phyloP scores from a whole-genome alignment of 768 basidiomycete genomes.

The Boletus eberwhitei region DNA sequence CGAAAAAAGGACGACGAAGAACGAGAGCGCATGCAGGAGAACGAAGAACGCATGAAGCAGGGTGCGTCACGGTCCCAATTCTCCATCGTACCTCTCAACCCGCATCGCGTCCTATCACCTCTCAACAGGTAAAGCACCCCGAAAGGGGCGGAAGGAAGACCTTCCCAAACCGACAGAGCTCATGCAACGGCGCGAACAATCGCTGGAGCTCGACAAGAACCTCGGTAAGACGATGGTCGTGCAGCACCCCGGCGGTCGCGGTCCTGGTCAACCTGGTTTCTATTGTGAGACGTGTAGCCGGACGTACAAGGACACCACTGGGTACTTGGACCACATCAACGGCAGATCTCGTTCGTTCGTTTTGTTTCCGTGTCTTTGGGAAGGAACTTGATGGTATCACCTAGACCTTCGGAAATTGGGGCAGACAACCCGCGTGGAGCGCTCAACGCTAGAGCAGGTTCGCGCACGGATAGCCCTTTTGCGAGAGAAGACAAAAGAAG shows the following conservation, averaged over 20 bases:
- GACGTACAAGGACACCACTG: constrained; percentile 91
- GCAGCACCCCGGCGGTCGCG: constrained; percentile 73
- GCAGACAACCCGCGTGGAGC: constrained; percentile 89
- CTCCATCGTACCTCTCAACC: background rate
- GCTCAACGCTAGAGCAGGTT: constrained; percentile 91
- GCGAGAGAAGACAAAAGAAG: constrained; percentile 82
- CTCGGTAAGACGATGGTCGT: constrained; percentile 94
- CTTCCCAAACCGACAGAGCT: constrained; percentile 91
- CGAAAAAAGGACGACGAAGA: constrained; percentile 79
- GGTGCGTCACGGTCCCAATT: constrained; percentile 42
- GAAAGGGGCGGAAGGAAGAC: constrained; percentile 62
- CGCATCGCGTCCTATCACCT: background rate
- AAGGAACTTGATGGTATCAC: background rate
- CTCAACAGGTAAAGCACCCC: constrained; percentile 75
- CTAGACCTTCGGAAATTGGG: constrained; percentile 89
- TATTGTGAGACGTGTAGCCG: constrained; percentile 89
- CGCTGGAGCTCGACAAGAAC: constrained; percentile 93
- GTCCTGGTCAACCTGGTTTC: constrained; percentile 91
- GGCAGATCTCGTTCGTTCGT: constrained; percentile 77
- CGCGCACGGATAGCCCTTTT: constrained; percentile 84
- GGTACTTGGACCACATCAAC: constrained; percentile 95
- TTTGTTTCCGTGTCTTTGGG: background rate
- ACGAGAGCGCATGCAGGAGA: constrained; percentile 78
- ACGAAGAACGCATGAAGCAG: constrained; percentile 80
- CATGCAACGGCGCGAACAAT: constrained; percentile 82